Evolutionary conservation across 352 stramenopile genomes (phyloP).

Genomic region (Globisporangium perplexum): DNA sequence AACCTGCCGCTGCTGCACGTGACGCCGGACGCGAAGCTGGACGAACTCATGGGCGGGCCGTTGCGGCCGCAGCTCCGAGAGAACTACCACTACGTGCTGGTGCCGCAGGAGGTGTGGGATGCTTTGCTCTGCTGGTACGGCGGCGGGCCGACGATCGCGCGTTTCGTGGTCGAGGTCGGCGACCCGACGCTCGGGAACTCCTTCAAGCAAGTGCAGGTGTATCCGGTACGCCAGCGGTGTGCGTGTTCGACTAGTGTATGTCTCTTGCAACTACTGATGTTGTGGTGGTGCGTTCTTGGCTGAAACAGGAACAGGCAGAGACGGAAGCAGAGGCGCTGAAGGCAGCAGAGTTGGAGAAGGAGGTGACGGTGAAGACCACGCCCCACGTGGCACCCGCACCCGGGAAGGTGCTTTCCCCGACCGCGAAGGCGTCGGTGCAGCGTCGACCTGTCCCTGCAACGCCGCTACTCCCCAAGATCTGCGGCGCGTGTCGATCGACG

Average conservation of each 20-base stretch:
- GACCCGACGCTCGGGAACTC: conserved; percentile 43
- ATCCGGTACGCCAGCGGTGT: conserved; percentile 29
- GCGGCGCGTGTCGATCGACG: conserved; percentile 49
- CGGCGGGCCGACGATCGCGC: conserved; percentile 61
- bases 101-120: conserved; percentile 77
- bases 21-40: conserved; percentile 29
- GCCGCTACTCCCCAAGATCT: conserved; percentile 44
- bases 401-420: conserved; percentile 2
- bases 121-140: conserved; percentile 61
- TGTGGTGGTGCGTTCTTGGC: background rate
- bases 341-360: conserved; percentile 13
- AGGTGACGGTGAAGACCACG: conserved; percentile 5
- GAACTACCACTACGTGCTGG: conserved; percentile 64
- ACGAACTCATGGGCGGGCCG: conserved; percentile 66
- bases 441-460: conserved; percentile 7
- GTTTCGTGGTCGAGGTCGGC: conserved; percentile 66
- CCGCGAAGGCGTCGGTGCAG: conserved; percentile 22
- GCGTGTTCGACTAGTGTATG: background rate
- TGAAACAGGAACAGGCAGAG: conserved; percentile 27
- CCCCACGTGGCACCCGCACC: conserved; percentile 1
- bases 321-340: conserved; percentile 19
- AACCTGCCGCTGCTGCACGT: conserved; percentile 61
- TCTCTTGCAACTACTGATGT: background rate
- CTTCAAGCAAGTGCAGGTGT: conserved; percentile 76
- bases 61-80: conserved; percentile 63